A percentile compares a stretch with the other conserved stretches of the same genome.
Conservation (phyloP, 2,329 filamentous ascomycete genomes). For the Emergomyces africanus region DNA sequence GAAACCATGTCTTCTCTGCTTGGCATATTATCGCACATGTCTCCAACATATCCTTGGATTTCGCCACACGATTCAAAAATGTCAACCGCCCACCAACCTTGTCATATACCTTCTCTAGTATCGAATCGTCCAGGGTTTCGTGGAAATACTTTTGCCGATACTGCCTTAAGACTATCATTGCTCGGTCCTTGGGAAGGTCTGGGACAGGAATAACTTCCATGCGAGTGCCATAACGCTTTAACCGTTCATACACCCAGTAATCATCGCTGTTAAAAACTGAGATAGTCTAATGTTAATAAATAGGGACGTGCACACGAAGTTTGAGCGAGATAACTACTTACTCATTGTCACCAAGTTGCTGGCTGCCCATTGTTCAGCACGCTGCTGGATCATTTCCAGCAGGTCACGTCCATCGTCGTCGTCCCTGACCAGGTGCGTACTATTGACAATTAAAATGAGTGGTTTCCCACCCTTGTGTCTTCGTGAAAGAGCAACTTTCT, state of each 20-base stretch:
- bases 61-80: constrained; percentile 84
- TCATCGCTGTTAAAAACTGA: constrained; percentile 87
- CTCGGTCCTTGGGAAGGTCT: constrained; percentile 67
- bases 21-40: constrained; percentile 63
- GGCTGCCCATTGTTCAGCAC: constrained; percentile 93
- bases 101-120: constrained; percentile 69
- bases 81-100: constrained; percentile 77
- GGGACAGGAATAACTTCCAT: constrained; percentile 86
- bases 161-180: constrained; percentile 60
- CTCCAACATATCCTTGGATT: constrained; percentile 62
- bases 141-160: constrained; percentile 71
- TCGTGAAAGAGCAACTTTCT: constrained; percentile 70
- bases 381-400: constrained; percentile 86
- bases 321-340: constrained; percentile 12
- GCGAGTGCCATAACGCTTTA: constrained; percentile 83
- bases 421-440: constrained; percentile 79
- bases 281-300: constrained; percentile 19
- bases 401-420: constrained; percentile 88
- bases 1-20: constrained; percentile 63
- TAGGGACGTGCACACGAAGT: not conserved
- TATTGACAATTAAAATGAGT: constrained; percentile 87
- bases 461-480: constrained; percentile 52
- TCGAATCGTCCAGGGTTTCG: constrained; percentile 39
- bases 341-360: constrained; percentile 68
- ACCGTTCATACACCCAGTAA: constrained; percentile 93